Conservation (phyloP, 2,329 filamentous ascomycete genomes). For the Ceratocystis albifundus region DNA sequence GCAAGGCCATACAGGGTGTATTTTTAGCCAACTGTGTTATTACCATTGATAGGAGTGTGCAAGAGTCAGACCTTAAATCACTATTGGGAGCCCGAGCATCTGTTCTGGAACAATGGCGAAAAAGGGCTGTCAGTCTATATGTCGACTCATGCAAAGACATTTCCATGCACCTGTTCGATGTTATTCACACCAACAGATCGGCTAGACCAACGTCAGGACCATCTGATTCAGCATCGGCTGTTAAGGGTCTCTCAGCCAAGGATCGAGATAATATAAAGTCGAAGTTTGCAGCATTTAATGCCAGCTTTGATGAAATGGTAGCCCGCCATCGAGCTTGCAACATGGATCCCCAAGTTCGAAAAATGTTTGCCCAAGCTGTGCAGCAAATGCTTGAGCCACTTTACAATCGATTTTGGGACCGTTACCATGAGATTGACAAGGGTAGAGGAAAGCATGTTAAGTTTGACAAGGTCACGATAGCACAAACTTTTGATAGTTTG, state of each 20-base stretch:
- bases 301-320: constrained; percentile 79
- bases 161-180: constrained; percentile 73
- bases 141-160: constrained; percentile 81
- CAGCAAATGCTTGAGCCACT: constrained; percentile 86
- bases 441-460: constrained; percentile 97
- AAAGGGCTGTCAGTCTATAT: constrained; percentile 72
- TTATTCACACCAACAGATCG: constrained; percentile 74
- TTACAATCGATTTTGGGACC: constrained; percentile 90
- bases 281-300: constrained; percentile 89
- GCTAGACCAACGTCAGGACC: constrained; percentile 61
- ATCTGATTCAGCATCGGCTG: constrained; percentile 69
- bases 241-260: constrained; percentile 74
- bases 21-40: constrained; percentile 83
- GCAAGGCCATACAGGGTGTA: constrained; percentile 68
- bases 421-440: constrained; percentile 95
- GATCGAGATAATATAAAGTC: constrained; percentile 94
- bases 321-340: constrained; percentile 66
- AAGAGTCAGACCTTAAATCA: constrained; percentile 62
- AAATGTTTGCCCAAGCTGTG: constrained; percentile 69
- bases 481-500: constrained; percentile 49
- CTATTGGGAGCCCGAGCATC: constrained; percentile 57
- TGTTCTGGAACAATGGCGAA: constrained; percentile 71
- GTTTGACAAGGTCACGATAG: constrained; percentile 79
- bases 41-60: constrained; percentile 74
- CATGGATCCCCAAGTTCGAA: constrained; percentile 85